Base-by-base conservation (phyloP, 2,329 filamentous ascomycete genomes). In the Blastomyces parvus region DNA sequence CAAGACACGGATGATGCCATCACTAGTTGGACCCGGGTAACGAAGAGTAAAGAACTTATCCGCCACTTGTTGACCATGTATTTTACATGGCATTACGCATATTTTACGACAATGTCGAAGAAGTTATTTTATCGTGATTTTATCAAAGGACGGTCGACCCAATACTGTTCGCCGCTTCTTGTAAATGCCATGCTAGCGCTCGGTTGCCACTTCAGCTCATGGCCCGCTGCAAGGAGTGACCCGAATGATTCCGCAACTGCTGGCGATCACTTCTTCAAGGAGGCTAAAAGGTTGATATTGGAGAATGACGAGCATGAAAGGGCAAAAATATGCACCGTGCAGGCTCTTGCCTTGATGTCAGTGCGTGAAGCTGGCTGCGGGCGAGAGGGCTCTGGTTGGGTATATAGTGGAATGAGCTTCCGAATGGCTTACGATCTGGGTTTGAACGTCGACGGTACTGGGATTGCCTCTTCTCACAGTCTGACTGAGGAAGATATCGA, bases 321-420 rank as follows among this genome's bases (percentile, higher is more conserved):
- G 68, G 90, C 94, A 1, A 86, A 86, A 60, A 80, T 97, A 62
- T 89, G 91, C 6, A 97, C 92, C 0, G 91, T 97, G 0, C 94
- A 99, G 77, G 94, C 94, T 0, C 79, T 97, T 62, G 92, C 91
- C 0, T 80, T 97, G 66, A 97, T 99, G 92, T 97, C 92, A 8
- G 93, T 97, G 0, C 84, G 94, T 65, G 94, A 99, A 78, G 94
- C 93, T 2, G 94, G 94, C 0, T 97, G 93, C 74, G 93, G 90
- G 0, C 84, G 93, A 52, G 94, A 97, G 77, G 91, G 91, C 48
- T 96, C 94, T 75, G 94, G 94, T 0, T 99, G 94, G 94, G 91
- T 97, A 3, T 97, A 97, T 75, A 96, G 91, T 70, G 93, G 94
- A 59, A 97, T 99, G 90, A 94, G 90, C 70, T 97, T 99, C 74